Percentiles rank a stretch among this genome's conserved stretches.
These are phyloP conservation scores for Gaeumannomyces sp. DNA, from an alignment of 2,329 filamentous ascomycete genomes.

Conservation along the genomic window DNA sequence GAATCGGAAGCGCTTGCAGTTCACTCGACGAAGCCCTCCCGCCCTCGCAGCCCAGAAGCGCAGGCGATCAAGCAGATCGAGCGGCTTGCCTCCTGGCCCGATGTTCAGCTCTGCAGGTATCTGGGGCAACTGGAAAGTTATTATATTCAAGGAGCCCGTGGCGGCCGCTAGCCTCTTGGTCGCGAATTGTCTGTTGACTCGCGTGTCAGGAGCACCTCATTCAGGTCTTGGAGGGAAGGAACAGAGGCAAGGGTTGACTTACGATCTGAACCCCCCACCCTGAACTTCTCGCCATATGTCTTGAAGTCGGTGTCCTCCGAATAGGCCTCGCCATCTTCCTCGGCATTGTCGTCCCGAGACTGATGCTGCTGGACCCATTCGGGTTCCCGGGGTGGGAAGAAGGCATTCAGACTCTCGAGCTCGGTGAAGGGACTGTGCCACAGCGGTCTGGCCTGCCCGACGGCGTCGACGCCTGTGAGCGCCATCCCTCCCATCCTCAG, in stretches of 20 bases:
- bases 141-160: neutral
- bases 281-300: neutral
- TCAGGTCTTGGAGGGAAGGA: neutral
- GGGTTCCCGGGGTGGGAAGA: neutral
- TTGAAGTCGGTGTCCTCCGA: neutral
- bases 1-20: neutral
- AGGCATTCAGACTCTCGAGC: neutral
- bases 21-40: neutral
- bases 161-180: neutral
- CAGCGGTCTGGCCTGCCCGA: neutral
- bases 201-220: neutral
- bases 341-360: neutral
- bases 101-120: neutral
- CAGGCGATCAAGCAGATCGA: neutral
- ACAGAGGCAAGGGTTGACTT: neutral
- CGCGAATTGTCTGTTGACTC: neutral
- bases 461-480: neutral
- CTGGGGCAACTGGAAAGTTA: neutral
- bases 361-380: neutral
- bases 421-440: neutral
- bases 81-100: neutral
- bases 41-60: neutral
- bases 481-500: neutral
- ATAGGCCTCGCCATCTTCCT: neutral
- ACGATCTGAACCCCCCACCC: neutral